Conservation (phyloP, 2,329 filamentous ascomycete genomes). For the Ophiostoma sp. region DNA sequence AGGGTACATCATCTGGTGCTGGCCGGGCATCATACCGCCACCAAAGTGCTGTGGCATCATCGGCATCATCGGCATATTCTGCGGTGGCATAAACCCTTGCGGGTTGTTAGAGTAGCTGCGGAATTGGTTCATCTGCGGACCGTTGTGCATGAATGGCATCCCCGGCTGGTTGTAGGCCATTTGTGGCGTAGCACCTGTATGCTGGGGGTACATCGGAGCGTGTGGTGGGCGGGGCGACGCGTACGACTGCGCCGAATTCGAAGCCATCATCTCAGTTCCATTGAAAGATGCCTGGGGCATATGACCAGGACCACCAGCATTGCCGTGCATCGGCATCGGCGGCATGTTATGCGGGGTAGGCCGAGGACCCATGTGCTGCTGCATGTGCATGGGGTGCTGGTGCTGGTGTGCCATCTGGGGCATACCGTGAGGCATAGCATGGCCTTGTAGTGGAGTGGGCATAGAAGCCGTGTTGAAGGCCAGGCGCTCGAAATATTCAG, state of each 20-base stretch:
- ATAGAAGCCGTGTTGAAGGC: slow-evolving; percentile 43
- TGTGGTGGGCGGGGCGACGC: slow-evolving; percentile 75
- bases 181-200: slow-evolving; percentile 63
- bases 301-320: slow-evolving; percentile 54
- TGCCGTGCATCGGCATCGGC: slow-evolving; percentile 69
- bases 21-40: slow-evolving; percentile 62
- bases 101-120: slow-evolving; percentile 66
- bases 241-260: slow-evolving; percentile 75
- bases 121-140: slow-evolving; percentile 64
- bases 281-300: slow-evolving; percentile 61
- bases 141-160: slow-evolving; percentile 64
- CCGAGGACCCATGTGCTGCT: slow-evolving; percentile 64
- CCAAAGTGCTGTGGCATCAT: slow-evolving; percentile 84
- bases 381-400: slow-evolving; percentile 68
- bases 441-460: slow-evolving; percentile 50
- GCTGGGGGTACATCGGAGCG: slow-evolving; percentile 62
- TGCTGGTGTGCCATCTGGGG: slow-evolving; percentile 75
- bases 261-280: slow-evolving; percentile 76
- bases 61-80: slow-evolving; percentile 64
- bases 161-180: slow-evolving; percentile 64
- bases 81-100: slow-evolving; percentile 69
- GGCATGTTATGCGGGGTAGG: slow-evolving; percentile 66
- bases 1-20: slow-evolving; percentile 76
- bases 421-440: slow-evolving; percentile 61
- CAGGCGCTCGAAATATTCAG: slow-evolving; percentile 70